Percentiles rank a stretch among this genome's conserved stretches.
phyloP scores from a whole-genome alignment of 164 flowering plant genomes.

The Stephania yunnanensis region DNA sequence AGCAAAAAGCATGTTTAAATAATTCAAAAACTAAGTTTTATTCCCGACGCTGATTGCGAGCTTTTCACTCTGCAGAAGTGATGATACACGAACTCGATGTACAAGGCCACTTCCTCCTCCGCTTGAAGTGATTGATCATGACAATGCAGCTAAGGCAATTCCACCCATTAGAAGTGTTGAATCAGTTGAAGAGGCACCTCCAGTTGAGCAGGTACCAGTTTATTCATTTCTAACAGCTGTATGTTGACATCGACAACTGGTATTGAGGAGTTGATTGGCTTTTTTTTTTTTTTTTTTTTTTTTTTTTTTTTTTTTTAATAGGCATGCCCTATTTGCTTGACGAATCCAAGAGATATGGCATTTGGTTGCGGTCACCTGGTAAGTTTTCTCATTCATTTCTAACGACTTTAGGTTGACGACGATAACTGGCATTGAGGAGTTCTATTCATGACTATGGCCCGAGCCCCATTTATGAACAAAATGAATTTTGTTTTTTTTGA shows the following conservation, averaged over 20 bases:
- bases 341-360: slow-evolving; percentile 80
- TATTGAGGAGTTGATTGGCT: background rate
- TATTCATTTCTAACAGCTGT: background rate
- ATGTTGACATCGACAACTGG: background rate
- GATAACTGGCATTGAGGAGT: background rate
- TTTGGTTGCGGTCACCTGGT: slow-evolving; percentile 89
- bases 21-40: background rate
- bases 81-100: slow-evolving; percentile 18
- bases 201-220: slow-evolving; percentile 41
- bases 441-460: background rate
- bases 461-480: too few species aligned
- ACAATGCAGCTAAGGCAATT: slow-evolving; percentile 29
- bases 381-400: slow-evolving; percentile 16
- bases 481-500: too few species aligned
- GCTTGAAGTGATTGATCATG: slow-evolving; percentile 52
- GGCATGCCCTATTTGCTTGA: slow-evolving; percentile 84
- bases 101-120: slow-evolving; percentile 66
- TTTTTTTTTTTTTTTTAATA: slow-evolving; percentile 16
- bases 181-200: slow-evolving; percentile 16
- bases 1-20: background rate
- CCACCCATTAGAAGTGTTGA: slow-evolving; percentile 20
- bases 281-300: background rate
- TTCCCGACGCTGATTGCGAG: background rate
- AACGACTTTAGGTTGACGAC: too few species aligned
- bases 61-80: slow-evolving; percentile 22